These are phyloP conservation scores for Forsythia viridissima DNA, from an alignment of 257 asterid genomes.

Conservation along the genomic window DNA sequence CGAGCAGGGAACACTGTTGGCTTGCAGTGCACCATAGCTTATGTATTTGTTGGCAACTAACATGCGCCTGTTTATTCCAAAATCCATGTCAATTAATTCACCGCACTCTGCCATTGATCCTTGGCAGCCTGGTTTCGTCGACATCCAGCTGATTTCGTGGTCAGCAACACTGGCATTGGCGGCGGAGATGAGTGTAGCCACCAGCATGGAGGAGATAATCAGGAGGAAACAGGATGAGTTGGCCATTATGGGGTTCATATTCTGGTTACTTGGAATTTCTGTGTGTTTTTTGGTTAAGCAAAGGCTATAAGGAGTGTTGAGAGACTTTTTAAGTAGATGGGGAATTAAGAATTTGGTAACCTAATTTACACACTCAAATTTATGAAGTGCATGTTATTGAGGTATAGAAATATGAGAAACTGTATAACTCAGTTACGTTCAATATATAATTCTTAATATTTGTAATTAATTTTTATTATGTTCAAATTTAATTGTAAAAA, in stretches of 20 bases:
- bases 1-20: constrained; percentile 74
- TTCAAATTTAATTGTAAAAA: too few species aligned
- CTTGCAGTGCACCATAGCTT: constrained; percentile 88
- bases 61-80: constrained; percentile 64
- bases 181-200: constrained; percentile 35
- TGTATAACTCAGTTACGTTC: too few species aligned
- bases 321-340: constrained; percentile 33
- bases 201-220: constrained; percentile 25
- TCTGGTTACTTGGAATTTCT: not conserved
- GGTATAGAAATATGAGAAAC: too few species aligned
- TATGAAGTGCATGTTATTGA: too few species aligned
- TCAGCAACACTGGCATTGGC: constrained; percentile 38
- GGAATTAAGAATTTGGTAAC: not conserved
- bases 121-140: constrained; percentile 35
- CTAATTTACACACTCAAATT: not conserved
- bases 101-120: constrained; percentile 57
- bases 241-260: constrained; percentile 24
- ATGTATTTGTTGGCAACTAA: constrained; percentile 65
- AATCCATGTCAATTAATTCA: constrained; percentile 59
- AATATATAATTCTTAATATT: too few species aligned
- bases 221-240: constrained; percentile 28
- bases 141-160: constrained; percentile 32
- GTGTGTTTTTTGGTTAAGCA: constrained; percentile 17
- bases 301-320: constrained; percentile 30
- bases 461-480: too few species aligned